Conservation (phyloP, 2,329 filamentous ascomycete genomes). For the Alternaria gaisen region DNA sequence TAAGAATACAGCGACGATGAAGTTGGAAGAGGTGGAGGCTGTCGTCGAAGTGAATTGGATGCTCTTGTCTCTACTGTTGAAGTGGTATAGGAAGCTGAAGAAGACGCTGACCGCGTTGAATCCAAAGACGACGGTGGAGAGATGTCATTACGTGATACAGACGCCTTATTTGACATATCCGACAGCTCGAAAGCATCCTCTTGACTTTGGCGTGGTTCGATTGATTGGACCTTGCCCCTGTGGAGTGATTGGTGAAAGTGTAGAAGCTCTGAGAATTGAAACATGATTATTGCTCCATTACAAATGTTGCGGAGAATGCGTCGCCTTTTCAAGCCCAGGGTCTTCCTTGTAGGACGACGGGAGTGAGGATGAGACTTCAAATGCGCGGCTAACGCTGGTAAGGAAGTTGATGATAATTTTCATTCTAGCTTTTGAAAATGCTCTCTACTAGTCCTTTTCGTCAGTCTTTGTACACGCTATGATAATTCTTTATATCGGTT, state of each 20-base stretch:
- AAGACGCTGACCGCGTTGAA: constrained; percentile 45
- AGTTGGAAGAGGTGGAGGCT: constrained; percentile 46
- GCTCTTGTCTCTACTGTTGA: constrained; percentile 6
- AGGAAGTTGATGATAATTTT: neutral
- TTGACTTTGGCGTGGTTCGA: neutral
- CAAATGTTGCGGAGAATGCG: constrained; percentile 1
- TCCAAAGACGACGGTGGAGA: constrained; percentile 55
- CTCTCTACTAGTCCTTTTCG: constrained; percentile 14
- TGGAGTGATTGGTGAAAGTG: neutral
- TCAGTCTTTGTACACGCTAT: constrained; percentile 23
- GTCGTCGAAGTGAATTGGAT: constrained; percentile 27
- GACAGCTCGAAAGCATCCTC: constrained; percentile 20
- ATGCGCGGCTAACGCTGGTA: constrained; percentile 23
- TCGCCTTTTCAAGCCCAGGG: constrained; percentile 28
- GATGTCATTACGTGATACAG: constrained; percentile 50
- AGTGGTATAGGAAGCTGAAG: constrained; percentile 15
- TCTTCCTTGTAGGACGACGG: constrained; percentile 16
- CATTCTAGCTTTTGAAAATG: constrained; percentile 4
- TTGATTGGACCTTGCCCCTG: neutral
- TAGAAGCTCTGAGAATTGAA: neutral
- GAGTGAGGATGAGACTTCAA: constrained; percentile 11
- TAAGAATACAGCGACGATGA: constrained; percentile 38
- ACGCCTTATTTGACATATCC: constrained; percentile 28
- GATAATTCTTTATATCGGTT: neutral
- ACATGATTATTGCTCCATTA: constrained; percentile 5